phyloP scores from a whole-genome alignment of 2,329 filamentous ascomycete species.

The Fusarium sp. region DNA sequence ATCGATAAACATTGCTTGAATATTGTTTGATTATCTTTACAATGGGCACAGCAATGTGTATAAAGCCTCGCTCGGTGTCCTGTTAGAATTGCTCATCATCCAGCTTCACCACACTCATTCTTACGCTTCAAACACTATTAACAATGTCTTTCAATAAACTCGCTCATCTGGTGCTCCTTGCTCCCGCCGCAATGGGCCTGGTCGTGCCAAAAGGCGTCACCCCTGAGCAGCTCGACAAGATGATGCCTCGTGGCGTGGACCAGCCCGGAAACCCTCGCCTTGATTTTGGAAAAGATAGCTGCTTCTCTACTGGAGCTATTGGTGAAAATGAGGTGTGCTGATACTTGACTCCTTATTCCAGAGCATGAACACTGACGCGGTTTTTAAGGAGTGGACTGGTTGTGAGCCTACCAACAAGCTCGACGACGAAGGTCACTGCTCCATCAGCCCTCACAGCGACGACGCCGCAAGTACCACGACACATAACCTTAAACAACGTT shows the following conservation, averaged over 20 bases:
- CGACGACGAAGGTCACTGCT: not conserved
- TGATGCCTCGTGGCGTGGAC: not conserved
- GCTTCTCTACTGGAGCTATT: not conserved
- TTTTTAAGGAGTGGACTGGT: not conserved
- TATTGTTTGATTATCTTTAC: not conserved
- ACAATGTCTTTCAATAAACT: not conserved
- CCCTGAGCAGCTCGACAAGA: not conserved
- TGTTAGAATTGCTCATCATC: not conserved
- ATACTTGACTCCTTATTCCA: rapidly evolving
- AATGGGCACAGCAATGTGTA: not conserved
- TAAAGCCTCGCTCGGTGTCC: not conserved
- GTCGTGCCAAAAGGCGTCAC: not conserved
- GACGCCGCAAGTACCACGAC: not conserved
- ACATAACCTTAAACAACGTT: too few species aligned
- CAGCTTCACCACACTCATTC: not conserved
- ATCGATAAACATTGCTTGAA: not conserved
- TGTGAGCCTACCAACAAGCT: not conserved
- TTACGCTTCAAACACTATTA: not conserved
- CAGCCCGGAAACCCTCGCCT: not conserved
- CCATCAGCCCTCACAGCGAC: not conserved
- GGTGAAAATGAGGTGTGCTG: not conserved
- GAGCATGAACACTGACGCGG: not conserved
- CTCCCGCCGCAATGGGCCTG: not conserved
- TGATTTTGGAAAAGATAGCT: not conserved
- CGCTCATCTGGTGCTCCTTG: not conserved